phyloP scores from a whole-genome alignment of 306 rosid species.

The Dryas drummondii region DNA sequence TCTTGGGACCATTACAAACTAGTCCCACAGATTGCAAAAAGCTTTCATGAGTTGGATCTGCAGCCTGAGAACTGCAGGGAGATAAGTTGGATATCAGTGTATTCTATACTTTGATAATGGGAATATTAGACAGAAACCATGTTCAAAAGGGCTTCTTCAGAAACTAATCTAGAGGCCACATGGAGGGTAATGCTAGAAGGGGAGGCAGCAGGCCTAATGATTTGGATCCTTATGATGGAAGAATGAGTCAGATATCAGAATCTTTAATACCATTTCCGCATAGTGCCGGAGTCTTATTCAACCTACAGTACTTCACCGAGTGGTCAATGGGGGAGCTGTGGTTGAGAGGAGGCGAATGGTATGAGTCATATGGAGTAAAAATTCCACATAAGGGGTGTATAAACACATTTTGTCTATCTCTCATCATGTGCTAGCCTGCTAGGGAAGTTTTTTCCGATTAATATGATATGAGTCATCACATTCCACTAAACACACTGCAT shows the following conservation, averaged over 20 bases:
- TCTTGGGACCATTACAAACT: constrained; percentile 17
- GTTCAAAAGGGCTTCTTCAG: neutral
- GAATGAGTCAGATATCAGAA: neutral
- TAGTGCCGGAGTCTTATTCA: no score
- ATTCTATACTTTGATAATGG: neutral
- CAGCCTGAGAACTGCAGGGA: constrained; percentile 12
- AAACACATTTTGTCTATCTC: no score
- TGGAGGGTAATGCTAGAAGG: constrained; percentile 14
- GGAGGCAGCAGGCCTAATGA: neutral
- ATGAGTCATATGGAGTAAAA: no score
- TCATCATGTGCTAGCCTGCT: no score
- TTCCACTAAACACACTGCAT: neutral
- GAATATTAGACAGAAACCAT: neutral
- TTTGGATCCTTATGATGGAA: neutral
- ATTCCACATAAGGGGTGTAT: no score
- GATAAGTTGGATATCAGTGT: constrained; percentile 11
- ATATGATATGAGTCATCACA: neutral
- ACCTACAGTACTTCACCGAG: no score
- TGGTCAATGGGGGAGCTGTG: no score
- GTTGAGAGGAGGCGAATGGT: no score
- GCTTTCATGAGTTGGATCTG: constrained; percentile 25
- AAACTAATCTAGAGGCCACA: neutral
- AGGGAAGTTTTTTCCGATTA: no score
- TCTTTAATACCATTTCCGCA: neutral
- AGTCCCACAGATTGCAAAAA: neutral